Evolutionary conservation across 1,284 basidiomycete genomes (phyloP).

Genomic region (Malassezia obtusa): DNA sequence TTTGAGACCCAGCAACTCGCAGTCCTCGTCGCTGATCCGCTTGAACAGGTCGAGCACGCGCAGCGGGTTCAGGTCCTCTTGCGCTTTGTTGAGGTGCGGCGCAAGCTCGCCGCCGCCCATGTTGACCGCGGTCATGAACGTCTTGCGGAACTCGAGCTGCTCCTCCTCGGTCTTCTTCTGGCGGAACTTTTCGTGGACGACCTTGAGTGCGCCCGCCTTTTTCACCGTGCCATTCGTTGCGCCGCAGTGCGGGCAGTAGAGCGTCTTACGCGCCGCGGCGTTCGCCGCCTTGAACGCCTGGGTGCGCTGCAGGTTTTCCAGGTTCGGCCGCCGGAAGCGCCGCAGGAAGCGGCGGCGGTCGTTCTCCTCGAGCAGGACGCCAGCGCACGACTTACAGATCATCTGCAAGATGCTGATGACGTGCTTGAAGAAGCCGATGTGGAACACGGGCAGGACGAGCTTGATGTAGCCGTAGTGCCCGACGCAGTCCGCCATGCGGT

Average conservation of each 20-base stretch:
- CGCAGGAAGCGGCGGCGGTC: slow-evolving; percentile 75
- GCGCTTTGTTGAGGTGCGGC: slow-evolving; percentile 76
- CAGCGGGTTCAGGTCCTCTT: slow-evolving; percentile 88
- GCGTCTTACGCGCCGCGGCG: slow-evolving; percentile 72
- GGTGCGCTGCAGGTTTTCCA: slow-evolving; percentile 89
- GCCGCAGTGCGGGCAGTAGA: slow-evolving; percentile 86
- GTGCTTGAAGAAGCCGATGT: slow-evolving; percentile 96
- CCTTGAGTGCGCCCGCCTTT: slow-evolving; percentile 86
- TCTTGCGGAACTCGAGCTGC: slow-evolving; percentile 75
- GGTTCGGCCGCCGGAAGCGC: slow-evolving; percentile 74
- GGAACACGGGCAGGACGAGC: slow-evolving; percentile 83
- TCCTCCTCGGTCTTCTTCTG: slow-evolving; percentile 87
- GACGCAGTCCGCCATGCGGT: slow-evolving; percentile 84
- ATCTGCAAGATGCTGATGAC: slow-evolving; percentile 85
- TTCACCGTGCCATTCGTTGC: slow-evolving; percentile 92
- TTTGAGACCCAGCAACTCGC: slow-evolving; percentile 81
- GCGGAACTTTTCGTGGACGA: slow-evolving; percentile 94
- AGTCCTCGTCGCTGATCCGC: slow-evolving; percentile 85
- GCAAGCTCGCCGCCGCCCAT: slow-evolving; percentile 72
- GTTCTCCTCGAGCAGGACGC: slow-evolving; percentile 79
- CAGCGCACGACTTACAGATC: slow-evolving; percentile 67
- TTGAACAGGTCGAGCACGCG: slow-evolving; percentile 88
- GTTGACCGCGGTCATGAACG: slow-evolving; percentile 71
- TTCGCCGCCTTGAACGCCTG: slow-evolving; percentile 81
- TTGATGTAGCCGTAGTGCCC: slow-evolving; percentile 72